Percentiles rank a stretch among this genome's conserved stretches.
phyloP scores from a whole-genome alignment of 163 green algal species.

The Botryococcus braunii region DNA sequence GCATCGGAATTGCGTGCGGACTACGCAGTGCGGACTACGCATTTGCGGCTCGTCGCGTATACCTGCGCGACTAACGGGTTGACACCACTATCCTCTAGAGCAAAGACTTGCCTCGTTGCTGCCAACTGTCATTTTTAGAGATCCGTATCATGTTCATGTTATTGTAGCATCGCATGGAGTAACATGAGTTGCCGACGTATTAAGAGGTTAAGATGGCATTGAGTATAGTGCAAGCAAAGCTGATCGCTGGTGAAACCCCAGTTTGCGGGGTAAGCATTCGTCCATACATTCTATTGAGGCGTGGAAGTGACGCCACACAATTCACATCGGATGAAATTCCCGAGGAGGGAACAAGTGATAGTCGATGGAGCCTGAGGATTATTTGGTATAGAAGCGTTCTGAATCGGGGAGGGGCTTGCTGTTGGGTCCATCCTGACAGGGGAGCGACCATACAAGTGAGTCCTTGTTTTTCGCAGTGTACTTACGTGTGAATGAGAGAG shows the following conservation, averaged over 20 bases:
- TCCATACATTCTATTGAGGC: conserved; percentile 78
- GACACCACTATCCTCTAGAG: no score
- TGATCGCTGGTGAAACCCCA: conserved; percentile 65
- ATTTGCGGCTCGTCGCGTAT: no score
- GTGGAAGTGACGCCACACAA: conserved; percentile 37
- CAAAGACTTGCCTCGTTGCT: no score
- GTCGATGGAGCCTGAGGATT: conserved; percentile 62
- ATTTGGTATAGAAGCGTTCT: conserved; percentile 75
- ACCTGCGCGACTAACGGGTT: no score
- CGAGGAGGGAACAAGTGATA: conserved; percentile 32
- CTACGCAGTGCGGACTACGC: no score
- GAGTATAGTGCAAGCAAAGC: conserved; percentile 27
- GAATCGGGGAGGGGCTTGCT: conserved; percentile 51
- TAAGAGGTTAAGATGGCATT: conserved; percentile 39
- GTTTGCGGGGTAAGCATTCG: conserved; percentile 74
- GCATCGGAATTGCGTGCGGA: no score
- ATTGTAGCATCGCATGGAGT: background rate
- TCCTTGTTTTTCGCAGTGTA: background rate
- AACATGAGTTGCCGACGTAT: no score
- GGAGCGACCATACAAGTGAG: conserved; percentile 41
- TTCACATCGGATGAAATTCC: conserved; percentile 70
- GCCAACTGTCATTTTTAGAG: no score
- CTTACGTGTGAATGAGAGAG: background rate
- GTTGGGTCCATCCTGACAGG: conserved; percentile 80
- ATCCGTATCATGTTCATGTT: no score